Evolutionary conservation across 2,329 filamentous ascomycete genomes (phyloP), one percentile per base, ranked within the genome.

Genomic region (Cadophora sp.): DNA sequence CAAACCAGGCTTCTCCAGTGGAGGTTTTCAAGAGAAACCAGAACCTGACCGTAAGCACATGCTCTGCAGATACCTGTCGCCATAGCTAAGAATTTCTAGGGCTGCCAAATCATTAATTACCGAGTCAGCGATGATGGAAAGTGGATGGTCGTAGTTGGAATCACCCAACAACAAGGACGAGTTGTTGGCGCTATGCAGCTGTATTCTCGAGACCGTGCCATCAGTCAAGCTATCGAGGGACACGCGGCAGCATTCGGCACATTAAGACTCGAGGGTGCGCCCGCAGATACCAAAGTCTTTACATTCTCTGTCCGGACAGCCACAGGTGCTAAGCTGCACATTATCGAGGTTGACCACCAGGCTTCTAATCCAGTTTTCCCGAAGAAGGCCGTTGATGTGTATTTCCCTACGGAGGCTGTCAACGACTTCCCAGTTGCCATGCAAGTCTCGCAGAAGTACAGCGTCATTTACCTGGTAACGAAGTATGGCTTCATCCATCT

Each of bases 51-150:
- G 93, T 96, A 85, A 73, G 91, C 84, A 50, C n/a, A 22, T 13
- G 36, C 39, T 48, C 22, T 24, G 30, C 27, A 64, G 22, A 51
- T 39, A 45, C 22, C 11, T 22, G 22, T 43, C 33, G 14, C 36
- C 9, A 20, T 55, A 27, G 22, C 65, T 70, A 66, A 69, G n/a
- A 5, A n/a, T 14, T 13, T 22, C 13, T 75, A 96, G 93, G 91
- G 91, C 72, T 96, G 93, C 81, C 96, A 99, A 88, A 99, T 99
- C 81, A 99, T 99, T 87, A 99, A 98, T 84, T 99, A 99, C 83
- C 93, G 95, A 74, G 92, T 96, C 74, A 97, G 95, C 80, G 89
- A 90, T 72, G 95, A 99, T 72, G 93, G 94, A 79, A 97, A 97
- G 82, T 99, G 96, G 96, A 97, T 97, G 90, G 94, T 96, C 36